Conservation (phyloP, 345 rosid species). For the Linum tenue region DNA sequence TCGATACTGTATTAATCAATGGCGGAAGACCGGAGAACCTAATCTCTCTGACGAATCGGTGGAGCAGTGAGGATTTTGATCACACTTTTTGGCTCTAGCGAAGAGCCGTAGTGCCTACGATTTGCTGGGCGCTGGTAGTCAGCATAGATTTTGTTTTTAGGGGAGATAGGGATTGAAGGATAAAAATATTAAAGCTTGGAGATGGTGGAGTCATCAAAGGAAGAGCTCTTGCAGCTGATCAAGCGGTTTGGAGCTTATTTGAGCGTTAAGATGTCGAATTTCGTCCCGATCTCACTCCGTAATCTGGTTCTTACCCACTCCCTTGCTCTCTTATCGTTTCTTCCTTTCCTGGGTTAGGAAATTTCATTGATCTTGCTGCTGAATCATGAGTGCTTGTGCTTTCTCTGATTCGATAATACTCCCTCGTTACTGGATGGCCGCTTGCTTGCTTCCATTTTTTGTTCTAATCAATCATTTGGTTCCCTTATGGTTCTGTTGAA, state of each 20-base stretch:
- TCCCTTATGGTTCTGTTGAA: no score
- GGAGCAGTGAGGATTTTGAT: no score
- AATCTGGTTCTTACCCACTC: constrained; percentile 46
- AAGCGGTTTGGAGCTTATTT: constrained; percentile 84
- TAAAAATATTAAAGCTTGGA: no score
- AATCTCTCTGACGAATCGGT: no score
- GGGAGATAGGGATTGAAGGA: no score
- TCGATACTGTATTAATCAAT: no score
- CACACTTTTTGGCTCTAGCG: no score
- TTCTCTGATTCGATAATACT: not conserved
- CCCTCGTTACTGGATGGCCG: not conserved
- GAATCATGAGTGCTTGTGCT: not conserved
- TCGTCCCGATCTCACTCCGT: constrained; percentile 52
- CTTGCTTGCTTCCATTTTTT: not conserved
- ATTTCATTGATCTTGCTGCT: not conserved
- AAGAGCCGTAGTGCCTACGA: no score
- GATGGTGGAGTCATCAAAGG: constrained; percentile 39
- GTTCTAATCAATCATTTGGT: not conserved
- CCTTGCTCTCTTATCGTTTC: not conserved
- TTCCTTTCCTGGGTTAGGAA: not conserved
- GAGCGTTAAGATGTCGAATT: constrained; percentile 53
- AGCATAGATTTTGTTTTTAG: no score
- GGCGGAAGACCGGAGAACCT: no score
- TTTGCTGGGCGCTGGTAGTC: no score
- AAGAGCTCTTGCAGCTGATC: constrained; percentile 71